phyloP scores from a whole-genome alignment of 495 filamentous ascomycete species.

The Penicillium verhagenii region DNA sequence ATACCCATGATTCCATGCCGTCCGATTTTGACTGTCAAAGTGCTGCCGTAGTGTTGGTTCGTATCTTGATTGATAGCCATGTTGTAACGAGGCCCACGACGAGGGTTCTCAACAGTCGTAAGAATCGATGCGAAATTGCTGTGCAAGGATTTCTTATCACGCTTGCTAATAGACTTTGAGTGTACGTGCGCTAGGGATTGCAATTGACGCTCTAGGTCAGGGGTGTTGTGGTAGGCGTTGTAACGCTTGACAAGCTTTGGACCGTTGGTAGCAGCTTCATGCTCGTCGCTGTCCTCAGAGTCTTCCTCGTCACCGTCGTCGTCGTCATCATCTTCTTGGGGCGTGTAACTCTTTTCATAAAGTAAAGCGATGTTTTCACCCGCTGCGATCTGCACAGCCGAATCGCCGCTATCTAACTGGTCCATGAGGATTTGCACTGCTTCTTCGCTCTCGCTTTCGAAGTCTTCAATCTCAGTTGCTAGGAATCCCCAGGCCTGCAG shows the following conservation, averaged over 20 bases:
- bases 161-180: slow-evolving; percentile 72
- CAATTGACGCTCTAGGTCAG: slow-evolving; percentile 52
- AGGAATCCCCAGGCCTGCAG: slow-evolving; percentile 87
- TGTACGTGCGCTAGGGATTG: slow-evolving; percentile 57
- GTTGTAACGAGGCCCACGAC: slow-evolving; percentile 67
- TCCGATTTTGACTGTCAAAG: slow-evolving; percentile 74
- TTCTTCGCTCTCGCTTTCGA: slow-evolving; percentile 68
- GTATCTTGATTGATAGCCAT: slow-evolving; percentile 72
- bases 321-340: slow-evolving; percentile 60
- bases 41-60: slow-evolving; percentile 71
- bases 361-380: slow-evolving; percentile 89
- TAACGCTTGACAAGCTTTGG: slow-evolving; percentile 64
- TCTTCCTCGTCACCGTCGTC: slow-evolving; percentile 46
- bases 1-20: slow-evolving; percentile 72
- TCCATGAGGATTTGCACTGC: slow-evolving; percentile 87
- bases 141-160: slow-evolving; percentile 74
- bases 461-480: slow-evolving; percentile 77
- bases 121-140: slow-evolving; percentile 78
- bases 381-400: slow-evolving; percentile 78
- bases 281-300: slow-evolving; percentile 48
- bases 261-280: slow-evolving; percentile 50
- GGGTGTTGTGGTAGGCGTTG: slow-evolving; percentile 54
- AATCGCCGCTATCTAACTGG: slow-evolving; percentile 76
- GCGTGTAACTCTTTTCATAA: slow-evolving; percentile 77
- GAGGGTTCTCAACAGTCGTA: slow-evolving; percentile 77